phyloP scores from a whole-genome alignment of 2,329 filamentous ascomycete genomes.

The Talaromyces albobiverticillius region DNA sequence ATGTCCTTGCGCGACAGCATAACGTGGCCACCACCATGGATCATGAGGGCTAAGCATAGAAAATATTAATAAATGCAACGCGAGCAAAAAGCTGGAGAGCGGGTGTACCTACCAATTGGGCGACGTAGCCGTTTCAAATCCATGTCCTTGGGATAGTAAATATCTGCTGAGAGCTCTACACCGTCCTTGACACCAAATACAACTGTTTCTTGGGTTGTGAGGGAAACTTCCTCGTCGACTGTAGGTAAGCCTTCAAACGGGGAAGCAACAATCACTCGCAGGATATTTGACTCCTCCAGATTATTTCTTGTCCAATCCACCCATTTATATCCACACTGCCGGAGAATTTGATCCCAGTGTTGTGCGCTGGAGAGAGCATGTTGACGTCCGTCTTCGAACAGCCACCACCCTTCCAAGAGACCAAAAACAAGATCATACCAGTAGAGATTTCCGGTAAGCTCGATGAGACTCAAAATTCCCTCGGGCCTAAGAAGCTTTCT shows the following conservation, averaged over 20 bases:
- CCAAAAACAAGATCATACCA: constrained; percentile 37
- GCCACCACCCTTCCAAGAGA: constrained; percentile 40
- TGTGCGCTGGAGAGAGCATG: constrained; percentile 19
- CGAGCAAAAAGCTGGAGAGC: neutral
- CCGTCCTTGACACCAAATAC: neutral
- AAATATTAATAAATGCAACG: neutral
- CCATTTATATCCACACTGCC: no score
- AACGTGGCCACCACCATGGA: constrained; percentile 24
- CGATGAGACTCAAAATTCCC: constrained; percentile 20
- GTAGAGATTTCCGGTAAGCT: constrained; percentile 28
- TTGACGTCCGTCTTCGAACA: constrained; percentile 31
- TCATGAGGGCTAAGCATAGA: constrained; percentile 18
- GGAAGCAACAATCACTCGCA: neutral
- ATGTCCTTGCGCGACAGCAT: constrained; percentile 20
- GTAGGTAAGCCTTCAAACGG: neutral
- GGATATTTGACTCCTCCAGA: neutral
- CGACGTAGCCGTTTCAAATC: no score
- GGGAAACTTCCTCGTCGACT: neutral
- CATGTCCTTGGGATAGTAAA: neutral
- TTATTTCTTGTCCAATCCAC: neutral
- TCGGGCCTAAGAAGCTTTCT: neutral
- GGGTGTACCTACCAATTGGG: neutral
- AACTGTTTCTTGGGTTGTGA: neutral
- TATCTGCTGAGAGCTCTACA: neutral
- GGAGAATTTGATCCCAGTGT: constrained; percentile 17